Conservation (phyloP, 2,329 filamentous ascomycete genomes). For the Ophiostoma sp. region DNA sequence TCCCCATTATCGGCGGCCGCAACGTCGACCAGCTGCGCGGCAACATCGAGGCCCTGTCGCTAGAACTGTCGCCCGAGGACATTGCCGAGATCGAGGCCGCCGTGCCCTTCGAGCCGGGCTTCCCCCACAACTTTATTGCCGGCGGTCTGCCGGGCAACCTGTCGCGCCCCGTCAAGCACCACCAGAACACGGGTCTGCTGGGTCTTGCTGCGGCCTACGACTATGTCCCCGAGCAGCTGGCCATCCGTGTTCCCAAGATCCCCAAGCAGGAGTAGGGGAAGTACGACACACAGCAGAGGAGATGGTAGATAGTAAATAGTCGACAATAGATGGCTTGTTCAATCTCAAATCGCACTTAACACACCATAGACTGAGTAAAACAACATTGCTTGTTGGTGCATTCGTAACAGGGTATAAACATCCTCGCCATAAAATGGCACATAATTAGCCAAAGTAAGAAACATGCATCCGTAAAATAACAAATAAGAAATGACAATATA, state of each 20-base stretch:
- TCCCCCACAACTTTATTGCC: conserved; percentile 58
- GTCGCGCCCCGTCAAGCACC: conserved; percentile 32
- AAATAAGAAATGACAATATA: not conserved
- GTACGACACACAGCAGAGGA: not conserved
- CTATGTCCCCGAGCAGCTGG: conserved; percentile 43
- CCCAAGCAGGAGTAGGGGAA: conserved; percentile 35
- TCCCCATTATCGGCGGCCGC: conserved; percentile 66
- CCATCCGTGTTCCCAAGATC: conserved; percentile 41
- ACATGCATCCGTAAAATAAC: not conserved
- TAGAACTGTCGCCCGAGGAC: conserved; percentile 56
- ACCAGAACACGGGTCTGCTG: conserved; percentile 42
- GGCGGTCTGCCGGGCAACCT: conserved; percentile 31
- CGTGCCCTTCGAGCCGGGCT: conserved; percentile 59
- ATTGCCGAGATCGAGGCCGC: conserved; percentile 61
- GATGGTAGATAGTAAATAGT: not conserved
- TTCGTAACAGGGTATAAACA: not conserved
- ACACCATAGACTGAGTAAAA: not conserved
- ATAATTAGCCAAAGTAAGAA: not conserved
- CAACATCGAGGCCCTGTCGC: conserved; percentile 62
- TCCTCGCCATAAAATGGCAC: not conserved
- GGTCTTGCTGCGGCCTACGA: conserved; percentile 47
- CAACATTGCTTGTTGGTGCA: not conserved
- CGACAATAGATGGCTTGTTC: not conserved
- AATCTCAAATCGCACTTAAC: not conserved
- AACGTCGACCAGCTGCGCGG: conserved; percentile 63